A percentile compares a stretch with the other conserved stretches of the same genome.
Conservation (phyloP, 2,329 filamentous ascomycete genomes). For the Colletotrichum lini region DNA sequence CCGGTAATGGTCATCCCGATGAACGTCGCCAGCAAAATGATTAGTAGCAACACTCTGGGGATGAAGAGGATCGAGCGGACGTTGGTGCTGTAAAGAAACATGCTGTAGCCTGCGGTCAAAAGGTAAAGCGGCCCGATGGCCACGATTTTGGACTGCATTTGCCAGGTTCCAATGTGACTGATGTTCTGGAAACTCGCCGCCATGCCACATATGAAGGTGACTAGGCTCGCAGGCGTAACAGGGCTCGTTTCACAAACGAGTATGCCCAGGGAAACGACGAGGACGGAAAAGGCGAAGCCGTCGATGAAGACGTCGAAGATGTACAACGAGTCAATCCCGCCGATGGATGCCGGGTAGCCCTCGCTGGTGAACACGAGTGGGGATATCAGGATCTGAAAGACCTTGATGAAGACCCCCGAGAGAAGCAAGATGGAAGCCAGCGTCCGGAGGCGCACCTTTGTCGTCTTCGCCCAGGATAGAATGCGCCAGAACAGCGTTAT, state of each 20-base stretch:
- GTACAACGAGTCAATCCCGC: constrained; percentile 61
- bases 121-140: constrained; percentile 57
- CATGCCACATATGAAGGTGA: constrained; percentile 61
- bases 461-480: constrained; percentile 65
- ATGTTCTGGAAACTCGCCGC: constrained; percentile 54
- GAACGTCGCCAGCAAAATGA: constrained; percentile 56
- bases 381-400: constrained; percentile 54
- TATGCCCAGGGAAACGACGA: constrained; percentile 61
- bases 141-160: constrained; percentile 55
- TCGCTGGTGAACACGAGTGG: constrained; percentile 47
- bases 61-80: constrained; percentile 61
- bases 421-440: constrained; percentile 60
- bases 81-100: constrained; percentile 61
- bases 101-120: constrained; percentile 57
- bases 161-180: constrained; percentile 59
- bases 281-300: constrained; percentile 60
- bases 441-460: constrained; percentile 61
- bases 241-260: constrained; percentile 64
- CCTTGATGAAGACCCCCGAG: constrained; percentile 55
- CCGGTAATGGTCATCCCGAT: constrained; percentile 56
- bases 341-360: constrained; percentile 44
- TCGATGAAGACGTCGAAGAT: constrained; percentile 65
- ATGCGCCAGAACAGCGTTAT: constrained; percentile 66
- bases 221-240: constrained; percentile 57
- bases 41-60: constrained; percentile 56